Percentiles rank a stretch among this genome's conserved stretches.
Conservation (phyloP, 495 filamentous ascomycete species). For the Tuber magnatum region DNA sequence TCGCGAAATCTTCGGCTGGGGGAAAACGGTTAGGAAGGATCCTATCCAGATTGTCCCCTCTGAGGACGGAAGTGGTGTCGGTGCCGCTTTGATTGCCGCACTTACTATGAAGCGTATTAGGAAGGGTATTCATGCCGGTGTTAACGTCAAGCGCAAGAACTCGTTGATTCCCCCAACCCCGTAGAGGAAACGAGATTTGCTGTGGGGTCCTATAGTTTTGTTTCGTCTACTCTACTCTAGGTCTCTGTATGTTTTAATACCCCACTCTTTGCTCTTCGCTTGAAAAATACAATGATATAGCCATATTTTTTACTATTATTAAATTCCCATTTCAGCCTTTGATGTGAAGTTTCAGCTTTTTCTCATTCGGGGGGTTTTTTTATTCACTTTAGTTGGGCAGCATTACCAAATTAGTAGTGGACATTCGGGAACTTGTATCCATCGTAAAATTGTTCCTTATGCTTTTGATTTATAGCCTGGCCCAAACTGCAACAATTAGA, state of each 20-base stretch:
- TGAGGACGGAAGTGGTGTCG: conserved; percentile 94
- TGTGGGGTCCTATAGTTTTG: background rate
- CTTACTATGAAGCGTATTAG: conserved; percentile 64
- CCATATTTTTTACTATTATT: background rate
- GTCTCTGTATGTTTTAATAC: background rate
- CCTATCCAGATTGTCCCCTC: conserved; percentile 78
- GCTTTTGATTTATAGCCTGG: background rate
- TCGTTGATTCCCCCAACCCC: conserved; percentile 38
- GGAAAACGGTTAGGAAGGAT: conserved; percentile 61
- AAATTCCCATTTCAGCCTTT: background rate
- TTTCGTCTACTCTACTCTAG: background rate
- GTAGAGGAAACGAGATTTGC: background rate
- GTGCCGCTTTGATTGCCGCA: conserved; percentile 87
- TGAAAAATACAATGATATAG: background rate
- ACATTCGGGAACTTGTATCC: background rate
- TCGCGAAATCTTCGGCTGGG: conserved; percentile 90
- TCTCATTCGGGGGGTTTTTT: background rate
- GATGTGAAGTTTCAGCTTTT: background rate
- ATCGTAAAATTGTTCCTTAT: background rate
- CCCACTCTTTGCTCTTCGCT: background rate
- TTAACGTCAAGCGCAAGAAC: conserved; percentile 41
- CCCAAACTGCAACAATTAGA: background rate
- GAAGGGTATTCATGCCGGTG: conserved; percentile 39
- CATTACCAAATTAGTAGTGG: background rate
- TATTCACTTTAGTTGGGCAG: background rate